Evolutionary conservation across 192 early-diverging fungal genomes (phyloP).

Genomic region (Backusella westeae): DNA sequence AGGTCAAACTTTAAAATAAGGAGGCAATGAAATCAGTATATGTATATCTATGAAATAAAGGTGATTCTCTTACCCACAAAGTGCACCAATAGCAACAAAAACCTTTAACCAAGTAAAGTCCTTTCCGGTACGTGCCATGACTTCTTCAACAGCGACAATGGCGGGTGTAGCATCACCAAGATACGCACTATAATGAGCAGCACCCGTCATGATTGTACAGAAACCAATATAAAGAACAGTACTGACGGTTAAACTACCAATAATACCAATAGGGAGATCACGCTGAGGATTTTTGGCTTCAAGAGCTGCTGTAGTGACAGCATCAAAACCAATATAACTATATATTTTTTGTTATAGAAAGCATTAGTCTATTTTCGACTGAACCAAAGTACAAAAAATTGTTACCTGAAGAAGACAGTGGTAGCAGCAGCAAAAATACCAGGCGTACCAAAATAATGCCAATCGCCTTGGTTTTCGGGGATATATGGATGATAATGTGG

Average conservation of each 20-base stretch:
- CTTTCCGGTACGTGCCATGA: constrained; percentile 29
- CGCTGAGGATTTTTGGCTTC: constrained; percentile 77
- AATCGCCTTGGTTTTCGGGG: constrained; percentile 45
- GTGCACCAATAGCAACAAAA: constrained; percentile 71
- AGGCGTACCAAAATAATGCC: constrained; percentile 63
- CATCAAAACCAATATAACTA: constrained; percentile 87
- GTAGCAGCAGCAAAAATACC: constrained; percentile 77
- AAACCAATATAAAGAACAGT: constrained; percentile 73
- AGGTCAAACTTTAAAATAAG: constrained; percentile 46
- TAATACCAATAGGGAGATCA: constrained; percentile 87
- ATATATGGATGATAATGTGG: constrained; percentile 80
- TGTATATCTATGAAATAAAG: not conserved
- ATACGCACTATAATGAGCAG: constrained; percentile 57
- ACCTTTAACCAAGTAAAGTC: constrained; percentile 68
- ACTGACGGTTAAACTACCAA: constrained; percentile 73
- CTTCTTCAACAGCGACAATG: constrained; percentile 39
- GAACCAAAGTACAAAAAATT: not conserved
- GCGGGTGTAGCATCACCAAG: constrained; percentile 53
- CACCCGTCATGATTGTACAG: constrained; percentile 71
- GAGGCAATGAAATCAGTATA: not conserved
- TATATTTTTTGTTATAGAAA: not conserved
- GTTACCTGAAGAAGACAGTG: constrained; percentile 60
- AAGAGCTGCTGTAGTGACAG: constrained; percentile 82
- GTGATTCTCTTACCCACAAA: constrained; percentile 47
- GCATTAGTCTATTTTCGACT: not conserved